Evolutionary conservation across 371 early-diverging fungal species (phyloP).

Genomic region (Dichotomocladium elegans): DNA sequence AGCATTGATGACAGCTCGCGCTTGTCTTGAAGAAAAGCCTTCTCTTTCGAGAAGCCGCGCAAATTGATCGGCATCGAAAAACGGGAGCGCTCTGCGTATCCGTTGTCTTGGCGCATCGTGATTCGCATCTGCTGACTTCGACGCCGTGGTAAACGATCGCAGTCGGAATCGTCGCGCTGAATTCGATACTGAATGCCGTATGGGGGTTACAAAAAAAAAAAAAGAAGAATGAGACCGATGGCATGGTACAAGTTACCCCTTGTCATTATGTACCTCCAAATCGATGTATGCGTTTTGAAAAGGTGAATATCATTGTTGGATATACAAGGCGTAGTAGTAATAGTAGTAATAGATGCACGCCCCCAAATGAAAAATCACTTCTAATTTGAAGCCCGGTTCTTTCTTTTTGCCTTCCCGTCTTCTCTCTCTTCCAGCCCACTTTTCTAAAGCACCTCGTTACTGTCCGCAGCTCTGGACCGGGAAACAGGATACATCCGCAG

Average conservation of each 20-base stretch:
- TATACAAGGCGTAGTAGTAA: no score
- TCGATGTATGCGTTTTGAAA: neutral
- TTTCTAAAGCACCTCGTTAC: no score
- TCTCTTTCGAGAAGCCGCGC: slow-evolving; percentile 70
- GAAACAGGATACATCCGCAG: slow-evolving; percentile 9
- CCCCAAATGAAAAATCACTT: no score
- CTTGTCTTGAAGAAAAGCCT: slow-evolving; percentile 70
- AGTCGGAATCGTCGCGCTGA: neutral
- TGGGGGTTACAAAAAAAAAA: no score
- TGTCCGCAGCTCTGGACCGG: neutral
- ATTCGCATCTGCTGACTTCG: neutral
- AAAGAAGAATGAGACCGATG: no score
- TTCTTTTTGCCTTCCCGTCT: no score
- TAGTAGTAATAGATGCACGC: no score
- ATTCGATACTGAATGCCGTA: neutral
- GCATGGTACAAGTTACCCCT: no score
- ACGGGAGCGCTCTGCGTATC: slow-evolving; percentile 28
- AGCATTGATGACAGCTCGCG: slow-evolving; percentile 76
- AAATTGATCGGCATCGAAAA: slow-evolving; percentile 77
- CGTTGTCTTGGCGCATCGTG: slow-evolving; percentile 1
- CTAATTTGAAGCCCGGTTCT: no score
- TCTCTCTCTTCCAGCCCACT: no score
- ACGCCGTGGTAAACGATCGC: neutral
- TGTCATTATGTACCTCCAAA: neutral
- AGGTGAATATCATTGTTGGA: neutral